phyloP scores from a whole-genome alignment of 768 basidiomycete genomes.

The Hypholoma fasciculare region DNA sequence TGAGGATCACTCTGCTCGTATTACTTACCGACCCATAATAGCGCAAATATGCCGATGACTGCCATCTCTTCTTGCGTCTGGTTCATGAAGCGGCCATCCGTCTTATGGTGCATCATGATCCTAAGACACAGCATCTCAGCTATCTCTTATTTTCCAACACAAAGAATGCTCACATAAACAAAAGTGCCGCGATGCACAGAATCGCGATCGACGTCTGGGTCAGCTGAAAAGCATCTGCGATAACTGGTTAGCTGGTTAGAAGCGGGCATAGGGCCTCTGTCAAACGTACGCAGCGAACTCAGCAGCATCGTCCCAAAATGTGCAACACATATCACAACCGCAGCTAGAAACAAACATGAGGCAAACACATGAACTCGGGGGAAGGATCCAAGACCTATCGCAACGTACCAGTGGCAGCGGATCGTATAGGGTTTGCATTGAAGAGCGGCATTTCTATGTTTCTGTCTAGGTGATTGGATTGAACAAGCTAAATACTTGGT shows the following conservation, averaged over 20 bases:
- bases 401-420: slow-evolving; percentile 38
- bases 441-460: slow-evolving; percentile 44
- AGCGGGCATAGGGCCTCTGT: neutral
- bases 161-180: slow-evolving; percentile 55
- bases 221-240: slow-evolving; percentile 59
- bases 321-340: slow-evolving; percentile 46
- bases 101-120: slow-evolving; percentile 66
- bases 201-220: slow-evolving; percentile 76
- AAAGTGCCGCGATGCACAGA: slow-evolving; percentile 62
- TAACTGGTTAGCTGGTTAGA: neutral
- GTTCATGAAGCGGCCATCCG: slow-evolving; percentile 60
- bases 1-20: neutral
- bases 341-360: slow-evolving; percentile 30
- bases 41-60: slow-evolving; percentile 67
- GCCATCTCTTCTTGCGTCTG: slow-evolving; percentile 74
- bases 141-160: neutral
- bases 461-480: neutral
- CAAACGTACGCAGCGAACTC: slow-evolving; percentile 42
- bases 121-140: slow-evolving; percentile 31
- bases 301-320: slow-evolving; percentile 54
- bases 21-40: slow-evolving; percentile 75
- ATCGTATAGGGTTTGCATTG: slow-evolving; percentile 46
- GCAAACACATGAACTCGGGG: neutral
- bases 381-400: neutral
- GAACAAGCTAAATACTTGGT: slow-evolving; percentile 1